A percentile compares a stretch with the other conserved stretches of the same genome.
These are phyloP conservation scores for Colletotrichum eleusines DNA, from an alignment of 2,329 filamentous ascomycete genomes.

Conservation along the genomic window DNA sequence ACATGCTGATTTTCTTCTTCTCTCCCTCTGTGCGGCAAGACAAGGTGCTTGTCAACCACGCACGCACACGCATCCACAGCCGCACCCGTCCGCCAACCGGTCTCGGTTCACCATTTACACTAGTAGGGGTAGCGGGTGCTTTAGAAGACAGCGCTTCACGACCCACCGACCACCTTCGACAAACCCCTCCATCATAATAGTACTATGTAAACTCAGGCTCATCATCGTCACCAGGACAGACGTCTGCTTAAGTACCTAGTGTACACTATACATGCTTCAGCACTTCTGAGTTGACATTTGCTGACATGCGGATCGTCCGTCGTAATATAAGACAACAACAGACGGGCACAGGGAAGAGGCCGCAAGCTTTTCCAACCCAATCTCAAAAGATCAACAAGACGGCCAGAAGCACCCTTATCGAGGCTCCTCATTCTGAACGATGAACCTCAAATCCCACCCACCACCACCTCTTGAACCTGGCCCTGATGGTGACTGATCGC, in stretches of 20 bases:
- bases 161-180: background rate
- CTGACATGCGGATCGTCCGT: conserved; percentile 9
- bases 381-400: conserved; percentile 6
- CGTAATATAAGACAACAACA: conserved; percentile 1
- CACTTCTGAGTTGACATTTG: background rate
- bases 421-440: conserved; percentile 31
- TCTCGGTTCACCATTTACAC: background rate
- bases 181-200: conserved; percentile 8
- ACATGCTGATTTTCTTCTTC: conserved; percentile 18
- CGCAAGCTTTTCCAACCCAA: conserved; percentile 3
- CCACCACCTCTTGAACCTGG: conserved; percentile 18
- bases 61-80: conserved; percentile 20
- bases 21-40: background rate
- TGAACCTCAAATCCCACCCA: conserved; percentile 25
- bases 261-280: background rate
- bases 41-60: conserved; percentile 10
- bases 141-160: background rate
- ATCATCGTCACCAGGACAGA: background rate
- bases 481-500: conserved; percentile 27
- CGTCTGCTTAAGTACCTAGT: background rate
- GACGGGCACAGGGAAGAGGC: conserved; percentile 8
- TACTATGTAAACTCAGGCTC: too few relatives aligned
- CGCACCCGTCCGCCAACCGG: conserved; percentile 16
- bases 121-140: background rate
- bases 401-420: conserved; percentile 3